Base-by-base conservation (phyloP, 257 asterid species). In the Solanum tarijense region DNA sequence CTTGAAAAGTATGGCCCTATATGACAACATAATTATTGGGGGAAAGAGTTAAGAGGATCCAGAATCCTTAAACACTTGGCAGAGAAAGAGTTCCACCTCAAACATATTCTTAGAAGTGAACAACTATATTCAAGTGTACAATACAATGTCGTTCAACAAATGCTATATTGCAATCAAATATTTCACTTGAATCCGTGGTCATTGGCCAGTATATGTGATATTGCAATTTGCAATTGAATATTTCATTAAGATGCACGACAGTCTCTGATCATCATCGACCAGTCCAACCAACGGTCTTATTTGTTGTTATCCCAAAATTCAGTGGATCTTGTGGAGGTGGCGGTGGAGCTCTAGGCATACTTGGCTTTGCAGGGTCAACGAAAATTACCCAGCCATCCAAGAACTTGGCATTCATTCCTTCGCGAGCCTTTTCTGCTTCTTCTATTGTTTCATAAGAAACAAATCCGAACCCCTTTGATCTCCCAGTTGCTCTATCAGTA, bases 331-430 rank as follows among this genome's bases (percentile, higher is more conserved):
- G 65, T 39, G 92, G 92, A 58, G 87, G 96, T 38, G 92, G 94
- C 9, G 88, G 89, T n/a, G 91, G 93, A 88, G 90, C 95, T 83
- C 88, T 87, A 32, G 95, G 89, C 89, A 93, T 98, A 89, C 93
- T 93, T 2, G 98, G 98, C 86, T 87, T 96, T 52, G 99, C 99
- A 6, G 99, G 99, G 82, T 96, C 99, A 12, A 95, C 99, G 86
- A 97, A 97, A 82, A 97, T 95, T 55, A 96, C 99, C 99, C 99
- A 97, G 27, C 98, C 98, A 38, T 97, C 99, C 73, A 95, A 94
- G 91, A 78, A 96, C 89, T 95, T 94, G 35, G 98, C 98, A 18
- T 95, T 91, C 99, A 97, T 95, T 90, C 93, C 99, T 86, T 94
- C 95, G 1, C 98, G 93, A 9, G 99, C 99, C 90, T 92, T 96